Base-by-base conservation (phyloP, 2,329 filamentous ascomycete species). In the Paecilomyces dactylethromorphus region DNA sequence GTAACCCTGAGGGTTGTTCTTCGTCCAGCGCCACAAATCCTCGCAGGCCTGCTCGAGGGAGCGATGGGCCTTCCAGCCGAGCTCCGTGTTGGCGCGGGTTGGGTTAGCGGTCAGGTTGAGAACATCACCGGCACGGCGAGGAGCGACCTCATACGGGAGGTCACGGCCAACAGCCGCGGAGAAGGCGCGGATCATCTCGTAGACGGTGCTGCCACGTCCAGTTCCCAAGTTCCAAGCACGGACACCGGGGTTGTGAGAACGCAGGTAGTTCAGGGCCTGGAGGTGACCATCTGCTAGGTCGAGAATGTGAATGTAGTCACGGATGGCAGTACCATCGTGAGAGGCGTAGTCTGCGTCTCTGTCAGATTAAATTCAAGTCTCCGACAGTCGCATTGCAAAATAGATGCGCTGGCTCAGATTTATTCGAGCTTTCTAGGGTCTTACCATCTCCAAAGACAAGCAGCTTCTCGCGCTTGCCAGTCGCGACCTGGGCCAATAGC, bases 131-230 rank as follows among this genome's bases (percentile, higher is more conserved):
- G 87, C 85, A 69, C 94, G 84, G 69, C 94, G 87, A 49, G 83
- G 86, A 8, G 88, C 90, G 59, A 97, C 89, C 73, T 97, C 83
- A 79, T 97, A 97, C 39, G 89, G 84, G 26, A 99, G 83, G 59
- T 94, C 86, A 55, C 87, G 88, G 62, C 94, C 94, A 22, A 97
- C 92, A 18, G 91, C 91, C 55, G 84, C 78, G 78, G 87, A 90
- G 80, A 99, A 99, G 57, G 94, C 92, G 66, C 93, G 91, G 84
- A 99, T 87, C 81, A 99, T 99, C 74, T 99, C 92, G 72, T 92
- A 94, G 59, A 99, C 94, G 22, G 94, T 99, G 77, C 89, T 95
- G 66, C 94, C 94, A 67, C 89, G 91, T 62, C 94, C 94, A 0
- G 92, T 96, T 59, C 95, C 95, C 66, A 99, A 76, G 78, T 99